Conservation (phyloP, 1,139 yeast species). For the Scheffersomyces quercinus region DNA sequence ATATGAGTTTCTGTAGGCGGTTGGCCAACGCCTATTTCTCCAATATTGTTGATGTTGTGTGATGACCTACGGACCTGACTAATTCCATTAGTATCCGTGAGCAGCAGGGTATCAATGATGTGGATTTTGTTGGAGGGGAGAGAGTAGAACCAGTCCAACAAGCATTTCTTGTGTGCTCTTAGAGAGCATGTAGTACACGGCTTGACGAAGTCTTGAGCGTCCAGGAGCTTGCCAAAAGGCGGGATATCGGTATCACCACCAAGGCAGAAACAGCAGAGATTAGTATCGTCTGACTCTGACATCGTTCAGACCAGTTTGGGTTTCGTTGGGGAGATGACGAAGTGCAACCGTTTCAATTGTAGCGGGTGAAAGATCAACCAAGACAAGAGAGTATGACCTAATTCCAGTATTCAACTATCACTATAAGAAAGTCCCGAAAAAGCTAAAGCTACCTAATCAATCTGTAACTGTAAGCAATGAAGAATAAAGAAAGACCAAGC, state of each 20-base stretch:
- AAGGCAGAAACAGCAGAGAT: conserved; percentile 40
- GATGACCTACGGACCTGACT: conserved; percentile 1
- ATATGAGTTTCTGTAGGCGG: conserved; percentile 12
- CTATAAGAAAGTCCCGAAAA: too few relatives aligned
- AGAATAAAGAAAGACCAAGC: too few relatives aligned
- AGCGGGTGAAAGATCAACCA: too few relatives aligned
- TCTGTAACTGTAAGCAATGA: too few relatives aligned
- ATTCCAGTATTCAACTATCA: too few relatives aligned
- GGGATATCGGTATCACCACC: conserved; percentile 44
- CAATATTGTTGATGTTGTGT: not conserved
- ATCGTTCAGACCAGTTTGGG: too few relatives aligned
- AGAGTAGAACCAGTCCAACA: conserved; percentile 46
- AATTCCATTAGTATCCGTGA: conserved; percentile 2
- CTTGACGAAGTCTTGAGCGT: conserved; percentile 39
- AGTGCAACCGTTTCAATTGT: too few relatives aligned
- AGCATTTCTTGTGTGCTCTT: conserved; percentile 41
- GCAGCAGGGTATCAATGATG: conserved; percentile 19
- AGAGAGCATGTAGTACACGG: conserved; percentile 45
- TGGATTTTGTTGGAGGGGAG: conserved; percentile 32
- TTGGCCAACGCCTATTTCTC: conserved; percentile 15
- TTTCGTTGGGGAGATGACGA: too few relatives aligned
- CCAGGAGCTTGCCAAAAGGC: conserved; percentile 39
- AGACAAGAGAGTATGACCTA: too few relatives aligned
- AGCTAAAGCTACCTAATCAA: too few relatives aligned
- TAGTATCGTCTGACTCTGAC: not conserved